Percentiles rank a stretch among this genome's conserved stretches.
Conservation (phyloP, 1,284 basidiomycete species). For the Singerocomus rubriflavus region DNA sequence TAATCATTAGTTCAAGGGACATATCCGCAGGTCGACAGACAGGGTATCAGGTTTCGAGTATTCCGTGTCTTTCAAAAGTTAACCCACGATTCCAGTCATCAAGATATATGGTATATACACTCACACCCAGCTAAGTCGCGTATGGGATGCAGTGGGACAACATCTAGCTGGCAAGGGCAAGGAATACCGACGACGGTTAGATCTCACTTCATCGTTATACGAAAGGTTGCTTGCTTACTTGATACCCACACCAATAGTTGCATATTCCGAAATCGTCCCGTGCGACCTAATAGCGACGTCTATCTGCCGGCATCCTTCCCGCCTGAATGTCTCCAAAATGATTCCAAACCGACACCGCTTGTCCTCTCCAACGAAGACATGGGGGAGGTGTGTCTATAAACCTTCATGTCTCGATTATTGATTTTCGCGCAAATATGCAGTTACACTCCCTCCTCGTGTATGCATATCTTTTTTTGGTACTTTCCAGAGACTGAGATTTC, state of each 20-base stretch:
- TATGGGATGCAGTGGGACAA: conserved; percentile 56
- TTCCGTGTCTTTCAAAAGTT: background rate
- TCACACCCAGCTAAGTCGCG: conserved; percentile 53
- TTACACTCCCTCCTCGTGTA: conserved; percentile 58
- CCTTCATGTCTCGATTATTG: background rate
- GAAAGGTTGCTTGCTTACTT: background rate
- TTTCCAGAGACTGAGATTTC: conserved; percentile 1
- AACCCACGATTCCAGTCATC: conserved; percentile 39
- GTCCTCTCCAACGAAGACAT: conserved; percentile 24
- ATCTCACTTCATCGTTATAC: background rate
- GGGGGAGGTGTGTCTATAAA: conserved; percentile 18
- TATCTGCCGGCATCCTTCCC: conserved; percentile 44
- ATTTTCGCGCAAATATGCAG: conserved; percentile 29
- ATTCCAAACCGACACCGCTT: conserved; percentile 1
- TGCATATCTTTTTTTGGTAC: conserved; percentile 18
- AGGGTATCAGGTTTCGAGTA: conserved; percentile 39
- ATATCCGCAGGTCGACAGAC: conserved; percentile 45
- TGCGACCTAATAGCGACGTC: conserved; percentile 40
- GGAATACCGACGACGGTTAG: conserved; percentile 49
- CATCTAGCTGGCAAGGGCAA: conserved; percentile 52
- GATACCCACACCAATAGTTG: conserved; percentile 35
- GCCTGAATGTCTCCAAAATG: conserved; percentile 12
- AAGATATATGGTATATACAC: conserved; percentile 64
- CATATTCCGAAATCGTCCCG: conserved; percentile 40
- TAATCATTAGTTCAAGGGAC: background rate